Evolutionary conservation across 1,284 basidiomycete species (phyloP).

Genomic region (Cutaneotrichosporon cavernicola): DNA sequence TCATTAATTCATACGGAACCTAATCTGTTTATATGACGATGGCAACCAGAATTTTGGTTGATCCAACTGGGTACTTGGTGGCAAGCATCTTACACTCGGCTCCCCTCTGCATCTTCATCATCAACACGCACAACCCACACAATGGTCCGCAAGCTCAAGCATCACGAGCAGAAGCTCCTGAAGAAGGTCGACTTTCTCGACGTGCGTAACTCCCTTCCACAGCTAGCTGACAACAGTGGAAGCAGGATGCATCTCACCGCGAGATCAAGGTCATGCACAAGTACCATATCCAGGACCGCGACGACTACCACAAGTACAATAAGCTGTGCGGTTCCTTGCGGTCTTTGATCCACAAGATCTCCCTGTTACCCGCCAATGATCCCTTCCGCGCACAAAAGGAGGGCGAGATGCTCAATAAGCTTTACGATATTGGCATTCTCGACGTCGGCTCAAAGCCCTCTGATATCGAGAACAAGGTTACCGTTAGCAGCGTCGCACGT

Average conservation of each 20-base stretch:
- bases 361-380: conserved; percentile 84
- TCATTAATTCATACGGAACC: neutral
- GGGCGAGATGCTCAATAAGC: conserved; percentile 80
- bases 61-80: neutral
- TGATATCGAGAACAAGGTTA: conserved; percentile 91
- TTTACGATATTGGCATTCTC: conserved; percentile 96
- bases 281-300: conserved; percentile 91
- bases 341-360: conserved; percentile 80
- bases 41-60: conserved; percentile 10
- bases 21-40: conserved; percentile 3
- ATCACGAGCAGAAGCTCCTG: conserved; percentile 89
- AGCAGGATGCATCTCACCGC: conserved; percentile 85
- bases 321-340: conserved; percentile 86
- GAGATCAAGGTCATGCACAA: conserved; percentile 94
- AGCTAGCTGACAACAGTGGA: conserved; percentile 68
- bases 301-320: conserved; percentile 99
- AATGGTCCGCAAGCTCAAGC: conserved; percentile 79
- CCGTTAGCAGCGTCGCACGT: conserved; percentile 90
- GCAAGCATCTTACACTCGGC: neutral
- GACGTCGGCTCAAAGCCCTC: conserved; percentile 68
- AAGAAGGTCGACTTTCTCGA: conserved; percentile 93
- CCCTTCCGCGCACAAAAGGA: conserved; percentile 85
- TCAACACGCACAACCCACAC: neutral
- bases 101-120: neutral
- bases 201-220: conserved; percentile 56